Conservation (phyloP, 179 eudicot species). For the Beta lomatogona region DNA sequence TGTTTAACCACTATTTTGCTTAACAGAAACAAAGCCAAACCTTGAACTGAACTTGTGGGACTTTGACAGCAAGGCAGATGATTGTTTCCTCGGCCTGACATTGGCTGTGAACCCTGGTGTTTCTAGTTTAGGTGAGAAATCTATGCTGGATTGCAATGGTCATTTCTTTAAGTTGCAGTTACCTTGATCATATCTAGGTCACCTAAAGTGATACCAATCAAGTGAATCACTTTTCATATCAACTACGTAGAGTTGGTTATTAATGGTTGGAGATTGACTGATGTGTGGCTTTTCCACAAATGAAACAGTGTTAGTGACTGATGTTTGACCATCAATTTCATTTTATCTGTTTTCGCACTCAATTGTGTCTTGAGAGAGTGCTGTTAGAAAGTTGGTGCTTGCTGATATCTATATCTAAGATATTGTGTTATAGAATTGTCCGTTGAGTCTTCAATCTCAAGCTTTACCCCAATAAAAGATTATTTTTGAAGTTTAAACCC, state of each 20-base stretch:
- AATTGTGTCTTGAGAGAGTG: background rate
- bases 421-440: background rate
- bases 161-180: background rate
- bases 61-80: conserved; percentile 72
- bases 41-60: conserved; percentile 95
- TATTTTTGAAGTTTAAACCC: no score
- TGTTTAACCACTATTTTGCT: conserved; percentile 1
- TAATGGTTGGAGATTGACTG: background rate
- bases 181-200: background rate
- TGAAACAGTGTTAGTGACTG: conserved; percentile 1
- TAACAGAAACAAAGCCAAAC: conserved; percentile 68
- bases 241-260: background rate
- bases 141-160: conserved; percentile 7
- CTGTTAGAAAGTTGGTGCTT: background rate
- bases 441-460: background rate
- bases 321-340: conserved; percentile 6
- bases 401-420: background rate
- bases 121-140: conserved; percentile 57
- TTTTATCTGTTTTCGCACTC: background rate
- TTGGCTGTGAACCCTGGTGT: conserved; percentile 85
- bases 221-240: background rate
- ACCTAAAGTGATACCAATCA: background rate
- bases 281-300: background rate
- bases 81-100: conserved; percentile 88
- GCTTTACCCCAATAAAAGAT: no score